Evolutionary conservation across 257 asterid genomes (phyloP).

Genomic region (Avicennia marina): DNA sequence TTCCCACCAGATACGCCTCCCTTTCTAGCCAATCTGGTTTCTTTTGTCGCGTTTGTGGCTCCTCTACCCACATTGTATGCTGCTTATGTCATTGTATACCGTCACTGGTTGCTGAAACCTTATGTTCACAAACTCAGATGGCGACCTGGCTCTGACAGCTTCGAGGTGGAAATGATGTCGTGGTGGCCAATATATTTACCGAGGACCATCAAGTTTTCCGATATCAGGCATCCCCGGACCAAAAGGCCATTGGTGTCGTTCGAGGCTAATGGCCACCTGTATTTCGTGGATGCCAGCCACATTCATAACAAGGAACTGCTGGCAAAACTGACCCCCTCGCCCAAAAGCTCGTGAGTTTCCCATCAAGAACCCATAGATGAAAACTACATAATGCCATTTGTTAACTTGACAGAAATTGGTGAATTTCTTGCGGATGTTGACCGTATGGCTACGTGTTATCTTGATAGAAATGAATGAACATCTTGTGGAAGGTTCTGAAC

Average conservation of each 20-base stretch:
- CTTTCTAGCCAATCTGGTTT: no score
- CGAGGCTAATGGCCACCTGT: slow-evolving; percentile 64
- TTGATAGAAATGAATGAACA: no score
- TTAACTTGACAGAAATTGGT: no score
- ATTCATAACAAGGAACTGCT: slow-evolving; percentile 81
- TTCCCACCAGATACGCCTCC: slow-evolving; percentile 79
- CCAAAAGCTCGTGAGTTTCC: slow-evolving; percentile 48
- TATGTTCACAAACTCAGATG: slow-evolving; percentile 84
- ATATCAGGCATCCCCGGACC: slow-evolving; percentile 67
- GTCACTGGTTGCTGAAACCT: slow-evolving; percentile 98
- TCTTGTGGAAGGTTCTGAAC: no score
- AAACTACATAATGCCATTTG: no score
- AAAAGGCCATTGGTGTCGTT: slow-evolving; percentile 81
- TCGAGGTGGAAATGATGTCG: slow-evolving; percentile 91
- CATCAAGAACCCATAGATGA: slow-evolving; percentile 76
- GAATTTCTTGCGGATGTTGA: no score
- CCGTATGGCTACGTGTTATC: no score
- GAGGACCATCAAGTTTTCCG: slow-evolving; percentile 72
- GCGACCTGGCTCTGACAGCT: slow-evolving; percentile 92
- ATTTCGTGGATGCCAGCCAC: slow-evolving; percentile 74
- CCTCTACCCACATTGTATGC: slow-evolving; percentile 69
- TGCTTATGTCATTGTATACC: slow-evolving; percentile 80
- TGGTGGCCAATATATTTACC: slow-evolving; percentile 72
- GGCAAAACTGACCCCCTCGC: slow-evolving; percentile 76
- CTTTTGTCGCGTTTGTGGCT: no score